A percentile compares a stretch with the other conserved stretches of the same genome.
Evolutionary conservation across 257 asterid species (phyloP).

Genomic region (Buddleja alternifolia): DNA sequence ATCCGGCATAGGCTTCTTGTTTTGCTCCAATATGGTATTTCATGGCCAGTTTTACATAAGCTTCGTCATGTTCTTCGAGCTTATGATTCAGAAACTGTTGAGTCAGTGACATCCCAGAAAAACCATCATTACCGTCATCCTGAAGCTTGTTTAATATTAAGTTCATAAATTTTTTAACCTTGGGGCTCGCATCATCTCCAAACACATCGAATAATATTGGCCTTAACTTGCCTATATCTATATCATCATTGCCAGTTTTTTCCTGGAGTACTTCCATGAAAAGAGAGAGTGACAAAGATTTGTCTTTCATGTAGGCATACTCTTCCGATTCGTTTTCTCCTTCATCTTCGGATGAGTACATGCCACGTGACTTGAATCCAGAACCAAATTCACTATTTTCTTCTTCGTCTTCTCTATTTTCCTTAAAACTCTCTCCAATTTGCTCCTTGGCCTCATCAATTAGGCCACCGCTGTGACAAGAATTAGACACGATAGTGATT

Average conservation of each 20-base stretch:
- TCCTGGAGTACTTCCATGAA: slow-evolving; percentile 83
- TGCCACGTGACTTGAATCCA: slow-evolving; percentile 84
- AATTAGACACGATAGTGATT: slow-evolving; percentile 89
- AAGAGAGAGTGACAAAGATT: slow-evolving; percentile 75
- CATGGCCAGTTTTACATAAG: slow-evolving; percentile 72
- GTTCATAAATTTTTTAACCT: slow-evolving; percentile 95
- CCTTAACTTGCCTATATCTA: slow-evolving; percentile 86
- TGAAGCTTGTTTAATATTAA: slow-evolving; percentile 70
- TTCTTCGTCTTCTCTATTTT: slow-evolving; percentile 33
- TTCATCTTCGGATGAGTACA: slow-evolving; percentile 49
- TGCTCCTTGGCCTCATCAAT: slow-evolving; percentile 93
- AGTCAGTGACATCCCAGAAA: slow-evolving; percentile 74
- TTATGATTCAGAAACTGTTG: slow-evolving; percentile 79
- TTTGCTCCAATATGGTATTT: slow-evolving; percentile 66
- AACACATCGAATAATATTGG: slow-evolving; percentile 85
- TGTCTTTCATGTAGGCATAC: slow-evolving; percentile 50
- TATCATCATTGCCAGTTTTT: slow-evolving; percentile 89
- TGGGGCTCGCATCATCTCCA: slow-evolving; percentile 97
- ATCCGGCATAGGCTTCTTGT: slow-evolving; percentile 78
- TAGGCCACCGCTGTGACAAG: slow-evolving; percentile 96
- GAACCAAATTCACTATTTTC: slow-evolving; percentile 55
- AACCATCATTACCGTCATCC: slow-evolving; percentile 38
- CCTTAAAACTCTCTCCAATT: slow-evolving; percentile 79
- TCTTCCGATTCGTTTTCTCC: slow-evolving; percentile 41
- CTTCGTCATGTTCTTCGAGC: slow-evolving; percentile 73